phyloP scores from a whole-genome alignment of 495 filamentous ascomycete species.

The Mytilinidion resinicola region DNA sequence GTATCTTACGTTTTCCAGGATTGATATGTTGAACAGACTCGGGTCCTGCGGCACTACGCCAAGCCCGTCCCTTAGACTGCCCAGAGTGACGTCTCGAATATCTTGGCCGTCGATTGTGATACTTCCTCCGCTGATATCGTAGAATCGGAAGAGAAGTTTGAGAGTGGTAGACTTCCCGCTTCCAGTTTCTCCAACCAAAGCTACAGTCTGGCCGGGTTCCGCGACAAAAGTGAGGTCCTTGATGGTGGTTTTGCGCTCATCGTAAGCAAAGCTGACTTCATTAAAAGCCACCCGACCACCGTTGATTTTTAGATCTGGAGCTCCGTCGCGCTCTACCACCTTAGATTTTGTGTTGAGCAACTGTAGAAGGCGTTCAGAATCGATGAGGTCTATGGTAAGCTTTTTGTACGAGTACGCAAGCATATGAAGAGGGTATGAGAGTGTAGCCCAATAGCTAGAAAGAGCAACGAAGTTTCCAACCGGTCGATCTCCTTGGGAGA shows the following conservation, averaged over 20 bases:
- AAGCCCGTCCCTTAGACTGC: slow-evolving; percentile 58
- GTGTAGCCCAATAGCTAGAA: slow-evolving; percentile 57
- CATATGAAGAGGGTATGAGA: slow-evolving; percentile 52
- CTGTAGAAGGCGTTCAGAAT: slow-evolving; percentile 65
- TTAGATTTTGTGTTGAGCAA: slow-evolving; percentile 62
- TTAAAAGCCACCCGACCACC: slow-evolving; percentile 60
- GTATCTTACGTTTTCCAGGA: slow-evolving; percentile 70
- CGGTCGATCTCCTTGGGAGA: slow-evolving; percentile 48
- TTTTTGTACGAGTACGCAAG: slow-evolving; percentile 52
- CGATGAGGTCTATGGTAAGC: slow-evolving; percentile 56
- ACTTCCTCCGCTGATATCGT: slow-evolving; percentile 56
- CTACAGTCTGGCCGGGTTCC: slow-evolving; percentile 55
- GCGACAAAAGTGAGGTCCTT: slow-evolving; percentile 56
- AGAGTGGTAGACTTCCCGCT: slow-evolving; percentile 72
- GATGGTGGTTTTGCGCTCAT: slow-evolving; percentile 58
- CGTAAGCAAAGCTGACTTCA: slow-evolving; percentile 64
- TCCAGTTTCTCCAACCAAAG: slow-evolving; percentile 72
- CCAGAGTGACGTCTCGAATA: slow-evolving; percentile 59
- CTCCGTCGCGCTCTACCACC: slow-evolving; percentile 50
- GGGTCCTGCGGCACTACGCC: slow-evolving; percentile 67
- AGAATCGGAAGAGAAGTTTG: slow-evolving; percentile 61
- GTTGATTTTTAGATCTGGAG: slow-evolving; percentile 49
- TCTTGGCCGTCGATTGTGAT: slow-evolving; percentile 73
- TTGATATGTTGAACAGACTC: slow-evolving; percentile 62
- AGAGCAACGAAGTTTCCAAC: slow-evolving; percentile 68